These are phyloP conservation scores for Elsinoe arachidis DNA, from an alignment of 2,329 filamentous ascomycete species.

Conservation along the genomic window DNA sequence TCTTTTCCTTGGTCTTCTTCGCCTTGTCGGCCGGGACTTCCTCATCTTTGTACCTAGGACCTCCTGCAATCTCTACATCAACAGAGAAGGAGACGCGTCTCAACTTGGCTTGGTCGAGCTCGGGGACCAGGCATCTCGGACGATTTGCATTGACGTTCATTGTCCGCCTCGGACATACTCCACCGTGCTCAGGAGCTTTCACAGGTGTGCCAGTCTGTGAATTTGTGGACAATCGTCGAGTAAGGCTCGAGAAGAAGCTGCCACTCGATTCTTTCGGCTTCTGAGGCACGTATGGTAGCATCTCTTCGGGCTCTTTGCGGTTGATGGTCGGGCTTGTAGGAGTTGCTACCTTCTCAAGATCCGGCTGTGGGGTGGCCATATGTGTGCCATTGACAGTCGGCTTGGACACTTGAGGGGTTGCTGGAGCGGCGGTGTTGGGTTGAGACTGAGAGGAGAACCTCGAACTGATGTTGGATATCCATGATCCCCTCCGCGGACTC, in stretches of 20 bases:
- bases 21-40: slow-evolving; percentile 31
- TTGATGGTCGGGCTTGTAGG: slow-evolving; percentile 43
- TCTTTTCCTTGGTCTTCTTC: slow-evolving; percentile 54
- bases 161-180: slow-evolving; percentile 67
- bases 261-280: slow-evolving; percentile 59
- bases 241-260: slow-evolving; percentile 70
- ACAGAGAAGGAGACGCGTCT: slow-evolving; percentile 90
- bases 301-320: slow-evolving; percentile 35
- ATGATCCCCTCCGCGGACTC: slow-evolving; percentile 58
- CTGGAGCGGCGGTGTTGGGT: slow-evolving; percentile 22
- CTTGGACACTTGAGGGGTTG: slow-evolving; percentile 22
- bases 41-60: slow-evolving; percentile 64
- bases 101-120: slow-evolving; percentile 72
- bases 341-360: slow-evolving; percentile 28
- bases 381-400: slow-evolving; percentile 20
- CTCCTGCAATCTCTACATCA: slow-evolving; percentile 90
- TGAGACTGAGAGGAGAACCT: slow-evolving; percentile 58
- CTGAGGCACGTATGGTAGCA: slow-evolving; percentile 60
- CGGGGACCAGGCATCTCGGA: slow-evolving; percentile 68
- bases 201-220: slow-evolving; percentile 34
- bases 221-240: slow-evolving; percentile 68
- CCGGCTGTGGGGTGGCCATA: slow-evolving; percentile 24
- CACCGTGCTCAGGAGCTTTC: slow-evolving; percentile 51
- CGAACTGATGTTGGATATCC: slow-evolving; percentile 87
- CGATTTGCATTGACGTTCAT: slow-evolving; percentile 78